phyloP scores from a whole-genome alignment of 352 stramenopile genomes.

The Globisporangium sylvaticum region DNA sequence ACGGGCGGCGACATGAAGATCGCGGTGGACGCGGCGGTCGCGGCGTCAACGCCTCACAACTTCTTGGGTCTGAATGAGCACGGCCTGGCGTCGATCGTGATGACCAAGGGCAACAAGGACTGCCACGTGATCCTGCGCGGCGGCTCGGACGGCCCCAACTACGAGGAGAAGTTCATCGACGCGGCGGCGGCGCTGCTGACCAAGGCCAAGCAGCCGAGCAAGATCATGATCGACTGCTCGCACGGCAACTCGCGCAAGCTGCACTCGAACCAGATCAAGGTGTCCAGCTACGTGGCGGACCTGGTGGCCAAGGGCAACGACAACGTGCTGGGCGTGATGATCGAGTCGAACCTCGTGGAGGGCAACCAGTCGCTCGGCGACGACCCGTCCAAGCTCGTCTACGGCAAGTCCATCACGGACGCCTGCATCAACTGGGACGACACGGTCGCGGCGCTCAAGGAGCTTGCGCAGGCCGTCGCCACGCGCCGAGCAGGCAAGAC shows the following conservation, averaged over 20 bases:
- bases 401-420: conserved; percentile 87
- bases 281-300: conserved; percentile 59
- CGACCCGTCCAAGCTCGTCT: conserved; percentile 67
- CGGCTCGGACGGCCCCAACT: conserved; percentile 76
- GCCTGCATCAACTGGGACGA: conserved; percentile 85
- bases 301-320: conserved; percentile 60
- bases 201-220: conserved; percentile 62
- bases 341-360: conserved; percentile 86
- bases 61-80: conserved; percentile 82
- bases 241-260: conserved; percentile 86
- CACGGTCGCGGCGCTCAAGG: conserved; percentile 57
- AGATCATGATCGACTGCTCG: conserved; percentile 88
- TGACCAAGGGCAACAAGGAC: conserved; percentile 80
- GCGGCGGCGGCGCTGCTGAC: conserved; percentile 51
- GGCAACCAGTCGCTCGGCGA: conserved; percentile 78
- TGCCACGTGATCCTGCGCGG: conserved; percentile 86
- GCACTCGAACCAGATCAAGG: conserved; percentile 81
- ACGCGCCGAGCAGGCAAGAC: conserved; percentile 27
- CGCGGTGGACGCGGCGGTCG: conserved; percentile 67
- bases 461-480: conserved; percentile 53
- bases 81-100: conserved; percentile 74
- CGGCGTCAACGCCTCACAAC: conserved; percentile 71
- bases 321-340: conserved; percentile 83
- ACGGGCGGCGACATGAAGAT: conserved; percentile 83
- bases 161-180: conserved; percentile 69